phyloP scores from a whole-genome alignment of 768 basidiomycete species.

The Gyrodon lividus region DNA sequence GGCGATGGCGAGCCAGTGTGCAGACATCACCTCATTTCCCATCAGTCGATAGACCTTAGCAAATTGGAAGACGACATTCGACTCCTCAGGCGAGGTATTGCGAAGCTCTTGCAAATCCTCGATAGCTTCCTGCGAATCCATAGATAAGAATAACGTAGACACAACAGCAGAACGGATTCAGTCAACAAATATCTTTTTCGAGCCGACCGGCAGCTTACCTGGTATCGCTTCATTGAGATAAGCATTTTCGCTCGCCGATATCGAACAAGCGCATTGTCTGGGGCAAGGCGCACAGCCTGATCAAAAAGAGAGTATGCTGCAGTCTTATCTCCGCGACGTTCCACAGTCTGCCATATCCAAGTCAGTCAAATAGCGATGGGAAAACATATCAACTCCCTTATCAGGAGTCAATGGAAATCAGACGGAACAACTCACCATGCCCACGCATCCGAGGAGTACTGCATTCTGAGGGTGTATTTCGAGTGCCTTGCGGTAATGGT shows the following conservation, averaged over 20 bases:
- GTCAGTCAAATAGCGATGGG: constrained; percentile 14
- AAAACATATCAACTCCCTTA: constrained; percentile 14
- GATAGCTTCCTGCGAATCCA: constrained; percentile 63
- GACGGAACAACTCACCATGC: constrained; percentile 70
- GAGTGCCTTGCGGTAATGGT: constrained; percentile 90
- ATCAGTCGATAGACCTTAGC: constrained; percentile 86
- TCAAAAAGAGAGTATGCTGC: constrained; percentile 80
- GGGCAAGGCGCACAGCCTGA: constrained; percentile 72
- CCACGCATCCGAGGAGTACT: constrained; percentile 94
- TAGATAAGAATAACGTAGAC: constrained; percentile 23
- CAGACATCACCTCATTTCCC: constrained; percentile 76
- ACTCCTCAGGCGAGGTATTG: constrained; percentile 87
- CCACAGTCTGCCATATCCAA: constrained; percentile 65
- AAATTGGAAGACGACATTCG: constrained; percentile 95
- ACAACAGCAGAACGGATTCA: constrained; percentile 10
- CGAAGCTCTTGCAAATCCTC: constrained; percentile 78
- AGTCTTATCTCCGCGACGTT: constrained; percentile 75
- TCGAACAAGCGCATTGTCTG: constrained; percentile 89
- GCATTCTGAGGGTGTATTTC: constrained; percentile 94
- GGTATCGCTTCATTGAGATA: constrained; percentile 79
- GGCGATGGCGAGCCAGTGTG: constrained; percentile 83
- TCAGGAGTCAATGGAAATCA: constrained; percentile 10
- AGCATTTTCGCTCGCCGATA: constrained; percentile 93
- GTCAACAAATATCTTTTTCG: constrained; percentile 31
- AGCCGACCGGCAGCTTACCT: constrained; percentile 50